A percentile compares a stretch with the other conserved stretches of the same genome.
Conservation (phyloP, 164 flowering plant genomes). For the Vitis amurensis region DNA sequence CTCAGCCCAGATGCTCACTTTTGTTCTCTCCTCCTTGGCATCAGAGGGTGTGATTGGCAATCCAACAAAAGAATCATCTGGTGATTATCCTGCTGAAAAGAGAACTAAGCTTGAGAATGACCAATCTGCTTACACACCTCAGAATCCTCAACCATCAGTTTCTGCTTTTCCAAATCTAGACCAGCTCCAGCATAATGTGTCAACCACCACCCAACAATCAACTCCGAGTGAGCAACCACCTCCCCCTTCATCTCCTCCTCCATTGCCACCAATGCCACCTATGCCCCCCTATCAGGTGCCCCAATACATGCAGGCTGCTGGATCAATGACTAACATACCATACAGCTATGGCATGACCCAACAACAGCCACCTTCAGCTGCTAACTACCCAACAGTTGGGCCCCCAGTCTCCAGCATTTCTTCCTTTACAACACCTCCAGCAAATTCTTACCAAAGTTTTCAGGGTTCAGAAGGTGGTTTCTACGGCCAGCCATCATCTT, state of each 20-base stretch:
- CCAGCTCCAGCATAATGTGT: slow-evolving; percentile 29
- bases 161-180: slow-evolving; percentile 47
- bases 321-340: slow-evolving; percentile 40
- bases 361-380: slow-evolving; percentile 38
- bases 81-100: slow-evolving; percentile 61
- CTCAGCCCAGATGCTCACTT: slow-evolving; percentile 95
- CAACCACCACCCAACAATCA: slow-evolving; percentile 31
- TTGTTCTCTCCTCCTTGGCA: slow-evolving; percentile 82
- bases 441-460: slow-evolving; percentile 55
- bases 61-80: slow-evolving; percentile 41
- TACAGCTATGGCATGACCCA: slow-evolving; percentile 49
- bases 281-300: slow-evolving; percentile 47
- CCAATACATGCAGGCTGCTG: slow-evolving; percentile 55
- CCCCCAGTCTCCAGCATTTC: slow-evolving; percentile 35
- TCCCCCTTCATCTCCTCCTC: slow-evolving; percentile 63
- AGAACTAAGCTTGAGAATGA: slow-evolving; percentile 64
- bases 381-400: slow-evolving; percentile 44
- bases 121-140: slow-evolving; percentile 41
- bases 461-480: slow-evolving; percentile 64
- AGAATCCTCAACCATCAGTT: slow-evolving; percentile 35
- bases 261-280: slow-evolving; percentile 53
- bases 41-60: slow-evolving; percentile 73
- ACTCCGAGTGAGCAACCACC: slow-evolving; percentile 36
- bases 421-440: slow-evolving; percentile 39
- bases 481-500: slow-evolving; percentile 57